Evolutionary conservation across 2,329 filamentous ascomycete genomes (phyloP).

Genomic region (Harringtonia lauricola): DNA sequence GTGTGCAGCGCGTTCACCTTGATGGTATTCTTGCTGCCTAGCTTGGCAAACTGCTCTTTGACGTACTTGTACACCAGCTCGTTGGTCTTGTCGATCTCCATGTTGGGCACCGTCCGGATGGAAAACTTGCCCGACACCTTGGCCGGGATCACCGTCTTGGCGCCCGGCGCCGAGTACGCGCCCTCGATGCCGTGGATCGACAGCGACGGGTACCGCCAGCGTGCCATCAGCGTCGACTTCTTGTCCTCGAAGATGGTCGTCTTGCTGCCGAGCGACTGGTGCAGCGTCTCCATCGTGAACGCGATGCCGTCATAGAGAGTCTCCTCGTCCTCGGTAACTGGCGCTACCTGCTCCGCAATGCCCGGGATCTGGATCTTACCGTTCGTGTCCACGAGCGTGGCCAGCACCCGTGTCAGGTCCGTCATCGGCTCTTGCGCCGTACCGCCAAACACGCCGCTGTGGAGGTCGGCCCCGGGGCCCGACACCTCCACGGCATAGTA

Average conservation of each 20-base stretch:
- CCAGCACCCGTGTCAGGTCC: conserved; percentile 75
- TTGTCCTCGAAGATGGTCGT: conserved; percentile 83
- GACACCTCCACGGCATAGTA: conserved; percentile 92
- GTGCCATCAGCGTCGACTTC: conserved; percentile 85
- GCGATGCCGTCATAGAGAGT: conserved; percentile 79
- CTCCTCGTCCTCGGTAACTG: conserved; percentile 77
- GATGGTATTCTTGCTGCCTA: conserved; percentile 85
- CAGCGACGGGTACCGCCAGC: conserved; percentile 90
- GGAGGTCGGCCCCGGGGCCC: conserved; percentile 84
- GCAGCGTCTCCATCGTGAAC: conserved; percentile 92
- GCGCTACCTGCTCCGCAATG: conserved; percentile 84
- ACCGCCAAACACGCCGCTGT: conserved; percentile 94
- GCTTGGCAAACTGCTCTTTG: conserved; percentile 72
- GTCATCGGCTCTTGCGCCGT: conserved; percentile 98
- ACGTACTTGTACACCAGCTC: conserved; percentile 74
- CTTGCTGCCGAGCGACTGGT: conserved; percentile 81
- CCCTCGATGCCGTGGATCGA: conserved; percentile 93
- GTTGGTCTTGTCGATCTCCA: conserved; percentile 89
- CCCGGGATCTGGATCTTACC: conserved; percentile 94
- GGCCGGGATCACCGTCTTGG: conserved; percentile 96
- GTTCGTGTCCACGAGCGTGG: conserved; percentile 73
- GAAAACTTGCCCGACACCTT: conserved; percentile 98
- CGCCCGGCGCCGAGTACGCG: conserved; percentile 83
- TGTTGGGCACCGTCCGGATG: conserved; percentile 93
- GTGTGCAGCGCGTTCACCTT: conserved; percentile 75